These are phyloP conservation scores for Parmales sp. DNA, from an alignment of 108 stramenopile genomes.

Conservation along the genomic window DNA sequence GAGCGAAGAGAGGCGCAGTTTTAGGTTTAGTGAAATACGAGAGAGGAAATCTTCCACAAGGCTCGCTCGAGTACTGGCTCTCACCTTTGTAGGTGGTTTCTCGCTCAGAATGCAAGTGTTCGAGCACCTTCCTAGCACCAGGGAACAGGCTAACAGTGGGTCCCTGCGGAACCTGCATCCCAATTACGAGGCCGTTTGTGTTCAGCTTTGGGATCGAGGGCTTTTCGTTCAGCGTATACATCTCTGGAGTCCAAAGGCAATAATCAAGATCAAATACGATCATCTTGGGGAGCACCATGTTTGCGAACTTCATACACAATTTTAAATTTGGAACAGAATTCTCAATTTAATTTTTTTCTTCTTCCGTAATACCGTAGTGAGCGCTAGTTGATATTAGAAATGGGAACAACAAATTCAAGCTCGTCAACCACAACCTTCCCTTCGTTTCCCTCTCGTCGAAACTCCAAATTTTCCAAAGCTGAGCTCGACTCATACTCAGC, in stretches of 20 bases:
- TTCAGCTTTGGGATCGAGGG: slow-evolving; percentile 37
- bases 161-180: not conserved
- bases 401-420: too few species aligned
- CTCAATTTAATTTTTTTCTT: too few species aligned
- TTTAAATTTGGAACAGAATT: too few species aligned
- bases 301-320: too few species aligned
- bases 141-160: slow-evolving; percentile 19
- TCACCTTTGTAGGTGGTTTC: not conserved
- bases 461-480: too few species aligned
- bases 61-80: slow-evolving; percentile 18
- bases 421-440: too few species aligned
- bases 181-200: slow-evolving; percentile 24
- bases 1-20: slow-evolving; percentile 37
- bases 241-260: slow-evolving; percentile 60
- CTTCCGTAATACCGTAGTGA: too few species aligned
- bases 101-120: not conserved
- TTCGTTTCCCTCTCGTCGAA: too few species aligned
- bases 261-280: slow-evolving; percentile 65
- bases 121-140: slow-evolving; percentile 17
- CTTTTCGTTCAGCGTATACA: slow-evolving; percentile 46
- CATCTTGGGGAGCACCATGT: slow-evolving; percentile 48
- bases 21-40: slow-evolving; percentile 21
- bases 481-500: too few species aligned
- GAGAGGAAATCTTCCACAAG: slow-evolving; percentile 17
- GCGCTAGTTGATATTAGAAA: too few species aligned